A percentile compares a stretch with the other conserved stretches of the same genome.
Evolutionary conservation across 2,329 filamentous ascomycete species (phyloP).

Genomic region (Arthrobotrys entomopaga): DNA sequence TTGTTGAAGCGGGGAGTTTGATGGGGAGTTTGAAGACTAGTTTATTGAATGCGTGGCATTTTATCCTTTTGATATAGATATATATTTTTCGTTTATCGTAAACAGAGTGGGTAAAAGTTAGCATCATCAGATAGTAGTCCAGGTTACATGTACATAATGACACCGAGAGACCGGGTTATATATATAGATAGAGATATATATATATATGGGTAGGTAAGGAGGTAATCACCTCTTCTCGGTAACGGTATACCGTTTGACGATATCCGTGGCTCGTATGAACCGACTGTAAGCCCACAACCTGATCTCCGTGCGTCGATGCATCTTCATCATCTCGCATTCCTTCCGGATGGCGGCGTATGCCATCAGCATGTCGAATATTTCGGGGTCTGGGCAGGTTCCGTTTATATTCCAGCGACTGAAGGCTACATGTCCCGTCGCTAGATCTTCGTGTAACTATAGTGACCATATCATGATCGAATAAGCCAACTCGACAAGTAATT

Average conservation of each 20-base stretch:
- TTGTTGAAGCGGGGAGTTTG: background rate
- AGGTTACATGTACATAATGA: background rate
- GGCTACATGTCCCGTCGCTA: background rate
- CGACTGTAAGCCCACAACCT: background rate
- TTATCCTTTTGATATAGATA: conserved; percentile 16
- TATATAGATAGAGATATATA: too few species aligned
- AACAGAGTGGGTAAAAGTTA: too few species aligned
- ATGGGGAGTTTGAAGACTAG: conserved; percentile 24
- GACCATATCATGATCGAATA: background rate
- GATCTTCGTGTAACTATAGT: conserved; percentile 26
- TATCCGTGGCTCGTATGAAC: background rate
- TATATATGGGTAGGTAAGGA: background rate
- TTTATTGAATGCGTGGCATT: conserved; percentile 17
- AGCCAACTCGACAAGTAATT: background rate
- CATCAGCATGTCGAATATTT: conserved; percentile 47
- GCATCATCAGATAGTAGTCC: too few species aligned
- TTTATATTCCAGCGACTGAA: conserved; percentile 27
- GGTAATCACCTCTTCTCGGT: conserved; percentile 14
- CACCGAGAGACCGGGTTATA: too few species aligned
- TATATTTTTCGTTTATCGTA: background rate
- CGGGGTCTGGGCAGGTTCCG: conserved; percentile 13
- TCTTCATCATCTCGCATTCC: background rate
- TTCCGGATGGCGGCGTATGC: background rate
- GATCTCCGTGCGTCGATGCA: background rate
- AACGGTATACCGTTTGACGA: conserved; percentile 5